Conservation (phyloP, 768 basidiomycete species). For the Albatrellus ellisii region DNA sequence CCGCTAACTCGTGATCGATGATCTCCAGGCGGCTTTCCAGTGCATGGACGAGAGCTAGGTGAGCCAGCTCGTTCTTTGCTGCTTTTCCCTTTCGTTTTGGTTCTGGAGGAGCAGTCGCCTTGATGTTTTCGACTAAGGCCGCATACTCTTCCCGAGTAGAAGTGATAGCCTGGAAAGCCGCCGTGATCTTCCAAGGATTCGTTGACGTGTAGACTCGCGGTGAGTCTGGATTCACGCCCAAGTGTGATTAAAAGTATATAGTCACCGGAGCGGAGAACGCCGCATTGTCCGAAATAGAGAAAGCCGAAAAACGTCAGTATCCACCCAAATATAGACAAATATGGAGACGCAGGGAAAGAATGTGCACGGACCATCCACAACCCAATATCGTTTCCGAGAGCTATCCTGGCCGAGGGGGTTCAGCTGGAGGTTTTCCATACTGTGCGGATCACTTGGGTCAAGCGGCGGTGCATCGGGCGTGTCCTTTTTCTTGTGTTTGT, state of each 20-base stretch:
- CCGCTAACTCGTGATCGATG: constrained; percentile 59
- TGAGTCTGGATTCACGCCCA: constrained; percentile 40
- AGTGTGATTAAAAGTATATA: constrained; percentile 15
- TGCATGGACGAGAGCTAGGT: constrained; percentile 43
- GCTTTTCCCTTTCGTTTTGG: constrained; percentile 34
- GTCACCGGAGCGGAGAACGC: constrained; percentile 20
- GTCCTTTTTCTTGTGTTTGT: constrained; percentile 77
- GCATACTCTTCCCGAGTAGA: constrained; percentile 66
- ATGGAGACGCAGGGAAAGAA: constrained; percentile 21
- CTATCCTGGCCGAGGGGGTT: constrained; percentile 68
- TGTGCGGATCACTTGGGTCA: constrained; percentile 47
- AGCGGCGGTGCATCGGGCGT: constrained; percentile 35
- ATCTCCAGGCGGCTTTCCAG: constrained; percentile 52
- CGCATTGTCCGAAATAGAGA: constrained; percentile 30
- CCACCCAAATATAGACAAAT: constrained; percentile 64
- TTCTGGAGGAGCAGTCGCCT: constrained; percentile 31
- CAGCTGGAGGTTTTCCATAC: constrained; percentile 50
- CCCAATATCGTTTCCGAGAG: constrained; percentile 72
- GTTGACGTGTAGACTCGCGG: constrained; percentile 75
- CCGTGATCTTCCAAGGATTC: constrained; percentile 83
- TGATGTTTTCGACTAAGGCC: constrained; percentile 47
- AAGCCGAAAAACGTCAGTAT: constrained; percentile 24
- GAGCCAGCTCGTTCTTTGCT: constrained; percentile 44
- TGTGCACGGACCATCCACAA: constrained; percentile 75
- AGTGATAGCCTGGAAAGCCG: constrained; percentile 59